phyloP scores from a whole-genome alignment of 352 stramenopile species.

The Phytophthora capsici region DNA sequence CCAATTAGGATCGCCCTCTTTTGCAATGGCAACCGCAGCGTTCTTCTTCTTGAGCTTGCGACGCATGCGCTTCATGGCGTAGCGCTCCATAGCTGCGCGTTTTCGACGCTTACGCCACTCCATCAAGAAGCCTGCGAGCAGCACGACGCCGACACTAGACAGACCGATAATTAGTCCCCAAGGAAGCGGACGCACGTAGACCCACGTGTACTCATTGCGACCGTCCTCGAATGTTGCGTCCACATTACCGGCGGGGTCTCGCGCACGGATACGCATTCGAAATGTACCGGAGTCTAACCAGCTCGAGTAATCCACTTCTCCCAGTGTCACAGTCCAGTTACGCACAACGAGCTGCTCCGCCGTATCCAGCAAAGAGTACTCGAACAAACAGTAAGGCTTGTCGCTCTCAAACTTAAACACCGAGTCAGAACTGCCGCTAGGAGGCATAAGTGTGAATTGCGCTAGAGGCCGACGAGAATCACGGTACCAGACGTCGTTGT shows the following conservation, averaged over 20 bases:
- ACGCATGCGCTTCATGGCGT: constrained; percentile 94
- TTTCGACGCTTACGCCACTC: constrained; percentile 93
- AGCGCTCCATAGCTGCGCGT: constrained; percentile 92
- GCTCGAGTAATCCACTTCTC: constrained; percentile 44
- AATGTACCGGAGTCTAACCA: constrained; percentile 90
- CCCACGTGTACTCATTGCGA: constrained; percentile 93
- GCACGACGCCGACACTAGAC: constrained; percentile 74
- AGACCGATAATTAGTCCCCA: constrained; percentile 89
- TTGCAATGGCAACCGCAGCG: constrained; percentile 84
- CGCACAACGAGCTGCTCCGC: constrained; percentile 86
- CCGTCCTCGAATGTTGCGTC: constrained; percentile 81
- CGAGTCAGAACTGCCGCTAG: constrained; percentile 66
- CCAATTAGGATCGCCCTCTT: constrained; percentile 73
- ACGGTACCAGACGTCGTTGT: constrained; percentile 91
- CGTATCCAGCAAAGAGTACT: constrained; percentile 92
- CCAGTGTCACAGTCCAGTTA: constrained; percentile 71
- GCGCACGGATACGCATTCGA: constrained; percentile 86
- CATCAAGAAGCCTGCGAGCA: constrained; percentile 85
- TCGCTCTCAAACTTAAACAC: constrained; percentile 91
- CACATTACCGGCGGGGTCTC: constrained; percentile 94
- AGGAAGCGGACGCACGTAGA: constrained; percentile 90
- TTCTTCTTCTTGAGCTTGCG: constrained; percentile 93
- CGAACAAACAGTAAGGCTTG: constrained; percentile 89
- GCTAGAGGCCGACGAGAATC: constrained; percentile 57
- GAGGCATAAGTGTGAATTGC: constrained; percentile 56